These are phyloP conservation scores for Inonotus obliquus DNA, from an alignment of 1,284 basidiomycete species.

Conservation along the genomic window DNA sequence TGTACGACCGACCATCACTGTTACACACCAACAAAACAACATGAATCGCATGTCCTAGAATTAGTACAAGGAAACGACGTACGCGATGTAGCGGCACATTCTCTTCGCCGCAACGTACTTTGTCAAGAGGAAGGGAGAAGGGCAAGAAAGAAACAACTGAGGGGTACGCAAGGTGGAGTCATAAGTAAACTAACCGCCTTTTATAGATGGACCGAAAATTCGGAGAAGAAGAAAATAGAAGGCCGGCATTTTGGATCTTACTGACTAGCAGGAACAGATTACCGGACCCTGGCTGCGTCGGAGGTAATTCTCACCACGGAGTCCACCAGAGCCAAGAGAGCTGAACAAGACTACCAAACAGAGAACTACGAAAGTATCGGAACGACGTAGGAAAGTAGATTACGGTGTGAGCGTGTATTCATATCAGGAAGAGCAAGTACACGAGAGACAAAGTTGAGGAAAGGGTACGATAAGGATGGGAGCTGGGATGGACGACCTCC, in stretches of 20 bases:
- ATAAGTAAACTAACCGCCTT: background rate
- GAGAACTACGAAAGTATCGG: too few species aligned
- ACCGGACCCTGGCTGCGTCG: too few species aligned
- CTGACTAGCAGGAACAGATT: background rate
- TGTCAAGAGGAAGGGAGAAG: background rate
- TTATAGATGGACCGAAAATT: background rate
- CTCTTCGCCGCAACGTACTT: background rate
- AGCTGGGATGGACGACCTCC: too few species aligned
- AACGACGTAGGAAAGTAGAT: too few species aligned
- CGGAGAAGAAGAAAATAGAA: background rate
- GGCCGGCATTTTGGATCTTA: background rate
- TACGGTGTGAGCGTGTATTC: too few species aligned
- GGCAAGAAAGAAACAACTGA: background rate
- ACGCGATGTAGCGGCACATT: slow-evolving; percentile 20
- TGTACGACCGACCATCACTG: slow-evolving; percentile 16
- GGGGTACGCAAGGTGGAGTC: background rate
- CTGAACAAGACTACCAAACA: too few species aligned
- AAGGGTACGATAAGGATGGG: too few species aligned
- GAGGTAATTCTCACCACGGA: too few species aligned
- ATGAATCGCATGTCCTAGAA: background rate
- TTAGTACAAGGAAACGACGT: background rate
- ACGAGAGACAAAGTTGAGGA: too few species aligned
- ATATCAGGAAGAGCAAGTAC: too few species aligned
- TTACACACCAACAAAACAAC: background rate
- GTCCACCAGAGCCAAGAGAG: too few species aligned